Percentiles rank a stretch among this genome's conserved stretches.
These are phyloP conservation scores for Lentithecium fluviatile DNA, from an alignment of 495 filamentous ascomycete species.

Conservation along the genomic window DNA sequence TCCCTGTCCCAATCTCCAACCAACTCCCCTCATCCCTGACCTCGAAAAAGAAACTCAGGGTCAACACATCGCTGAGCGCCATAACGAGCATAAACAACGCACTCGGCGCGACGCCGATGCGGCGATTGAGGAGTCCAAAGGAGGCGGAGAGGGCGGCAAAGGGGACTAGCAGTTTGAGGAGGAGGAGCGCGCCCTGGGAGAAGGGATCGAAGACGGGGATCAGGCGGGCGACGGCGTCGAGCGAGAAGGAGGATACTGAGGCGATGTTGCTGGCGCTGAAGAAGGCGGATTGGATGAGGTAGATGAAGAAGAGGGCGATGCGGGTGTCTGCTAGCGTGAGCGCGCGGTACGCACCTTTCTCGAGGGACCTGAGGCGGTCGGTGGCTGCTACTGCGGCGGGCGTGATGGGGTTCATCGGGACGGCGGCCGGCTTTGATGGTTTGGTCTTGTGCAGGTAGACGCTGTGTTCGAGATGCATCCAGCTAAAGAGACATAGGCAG, in stretches of 20 bases:
- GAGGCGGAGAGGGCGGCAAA: conserved; percentile 93
- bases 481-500: conserved; percentile 76
- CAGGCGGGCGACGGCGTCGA: conserved; percentile 88
- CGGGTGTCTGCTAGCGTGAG: conserved; percentile 79
- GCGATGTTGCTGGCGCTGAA: conserved; percentile 98
- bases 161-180: conserved; percentile 89
- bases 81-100: conserved; percentile 95
- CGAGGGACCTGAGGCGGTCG: not conserved
- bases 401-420: not conserved
- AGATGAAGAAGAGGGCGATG: conserved; percentile 90
- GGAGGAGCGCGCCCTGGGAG: conserved; percentile 79
- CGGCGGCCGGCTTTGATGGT: conserved; percentile 16
- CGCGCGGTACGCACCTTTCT: conserved; percentile 56
- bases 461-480: conserved; percentile 86
- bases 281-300: conserved; percentile 90
- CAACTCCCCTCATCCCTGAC: conserved; percentile 94
- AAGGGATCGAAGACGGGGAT: conserved; percentile 94
- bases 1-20: conserved; percentile 96
- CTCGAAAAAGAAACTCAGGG: conserved; percentile 96
- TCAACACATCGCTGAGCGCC: conserved; percentile 87
- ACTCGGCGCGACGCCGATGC: conserved; percentile 75
- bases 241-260: conserved; percentile 88
- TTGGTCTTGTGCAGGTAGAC: conserved; percentile 56
- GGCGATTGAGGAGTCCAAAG: conserved; percentile 86
- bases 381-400: conserved; percentile 9